Evolutionary conservation across 768 basidiomycete genomes (phyloP), one percentile per base, ranked within the genome.

Genomic region (Gyrodon lividus): DNA sequence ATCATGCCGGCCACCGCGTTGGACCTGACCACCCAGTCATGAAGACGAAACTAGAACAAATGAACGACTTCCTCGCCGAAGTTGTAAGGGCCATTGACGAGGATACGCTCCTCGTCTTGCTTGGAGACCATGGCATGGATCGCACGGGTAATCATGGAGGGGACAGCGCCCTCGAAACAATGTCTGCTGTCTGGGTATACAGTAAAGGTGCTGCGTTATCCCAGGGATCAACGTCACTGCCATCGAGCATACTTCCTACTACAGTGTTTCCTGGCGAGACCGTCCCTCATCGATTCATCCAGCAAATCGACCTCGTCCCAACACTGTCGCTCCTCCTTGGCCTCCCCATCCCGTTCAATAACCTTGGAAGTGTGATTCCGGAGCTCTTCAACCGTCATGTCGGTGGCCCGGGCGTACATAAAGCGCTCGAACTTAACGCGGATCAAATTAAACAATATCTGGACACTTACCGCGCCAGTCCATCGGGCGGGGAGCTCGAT

Each of bases 121-220:
- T 98, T 1, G 97, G 97, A 1, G 96, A 99, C 65, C 97, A 98
- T 61, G 97, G 97, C 0, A 98, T 99, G 97, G 94, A 98, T 61
- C 75, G 80, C 35, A 79, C 87, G 19, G 97, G 97, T 2, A 95
- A 99, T 60, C 96, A 98, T 59, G 97, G 97, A 0, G 96, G 97
- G 1, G 97, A 98, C 60, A 86, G 87, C 1, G 73, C 75, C 4
- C 78, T 87, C 24, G 96, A 99, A 64, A 92, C 92, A 0, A 86
- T 89, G 10, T 76, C 92, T 1, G 93, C 80, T 0, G 69, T 96
- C 33, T 98, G 96, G 96, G 73, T 98, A 39, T 99, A 97, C 71
- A 89, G 87, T 72, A 96, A 95, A 66, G 79, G 81, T 0, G 70
- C 69, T 0, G 64, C 76, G 0, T 66, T 93, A 30, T 73, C 75